Evolutionary conservation across 83 land plant genomes (phyloP).

Genomic region (Thuja plicata): DNA sequence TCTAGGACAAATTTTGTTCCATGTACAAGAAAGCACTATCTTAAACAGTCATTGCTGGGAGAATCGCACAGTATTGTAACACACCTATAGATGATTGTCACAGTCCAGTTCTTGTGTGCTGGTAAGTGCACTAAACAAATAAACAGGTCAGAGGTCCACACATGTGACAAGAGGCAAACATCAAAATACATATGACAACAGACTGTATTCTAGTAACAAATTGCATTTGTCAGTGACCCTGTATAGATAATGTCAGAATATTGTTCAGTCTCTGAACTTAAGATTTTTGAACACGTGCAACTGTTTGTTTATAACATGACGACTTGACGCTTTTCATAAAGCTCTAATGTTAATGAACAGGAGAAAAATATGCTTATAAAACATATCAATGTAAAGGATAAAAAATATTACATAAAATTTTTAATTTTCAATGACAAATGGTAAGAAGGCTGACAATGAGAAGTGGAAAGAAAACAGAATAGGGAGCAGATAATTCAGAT

Average conservation of each 20-base stretch:
- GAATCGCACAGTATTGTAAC: neutral
- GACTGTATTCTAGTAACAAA: neutral
- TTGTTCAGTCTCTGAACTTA: neutral
- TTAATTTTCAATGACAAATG: neutral
- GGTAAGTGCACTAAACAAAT: neutral
- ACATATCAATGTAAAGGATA: neutral
- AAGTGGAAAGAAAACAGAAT: neutral
- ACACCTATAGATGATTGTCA: neutral
- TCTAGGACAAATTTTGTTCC: neutral
- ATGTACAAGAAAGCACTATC: neutral
- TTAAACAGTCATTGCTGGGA: neutral
- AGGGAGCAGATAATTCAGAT: neutral
- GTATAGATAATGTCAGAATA: neutral
- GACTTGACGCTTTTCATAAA: neutral
- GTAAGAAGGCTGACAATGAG: neutral
- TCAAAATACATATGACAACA: neutral
- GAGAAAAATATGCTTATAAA: neutral
- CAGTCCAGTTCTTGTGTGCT: neutral
- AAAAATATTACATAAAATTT: neutral
- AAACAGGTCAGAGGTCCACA: neutral
- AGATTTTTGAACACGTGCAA: neutral
- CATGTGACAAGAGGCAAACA: neutral
- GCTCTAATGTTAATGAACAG: neutral
- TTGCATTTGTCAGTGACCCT: neutral
- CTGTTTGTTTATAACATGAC: neutral